These are phyloP conservation scores for Boletus barrowsii DNA, from an alignment of 768 basidiomycete genomes.

Conservation along the genomic window DNA sequence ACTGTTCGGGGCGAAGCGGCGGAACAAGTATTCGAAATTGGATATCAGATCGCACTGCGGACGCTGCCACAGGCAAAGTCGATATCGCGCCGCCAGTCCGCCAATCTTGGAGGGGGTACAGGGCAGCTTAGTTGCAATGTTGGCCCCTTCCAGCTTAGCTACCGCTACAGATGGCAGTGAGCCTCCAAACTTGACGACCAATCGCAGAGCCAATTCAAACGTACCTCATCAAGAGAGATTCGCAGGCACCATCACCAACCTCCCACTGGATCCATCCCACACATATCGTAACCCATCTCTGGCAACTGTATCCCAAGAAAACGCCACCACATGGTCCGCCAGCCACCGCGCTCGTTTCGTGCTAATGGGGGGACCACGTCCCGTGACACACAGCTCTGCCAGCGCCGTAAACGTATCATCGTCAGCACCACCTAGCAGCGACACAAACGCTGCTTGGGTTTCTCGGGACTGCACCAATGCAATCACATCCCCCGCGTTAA, in stretches of 20 bases:
- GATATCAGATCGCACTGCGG: too few species aligned
- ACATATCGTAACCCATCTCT: conserved; percentile 7
- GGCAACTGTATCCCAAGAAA: conserved; percentile 9
- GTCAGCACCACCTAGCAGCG: conserved; percentile 3
- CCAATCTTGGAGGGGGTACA: too few species aligned
- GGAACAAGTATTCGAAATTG: too few species aligned
- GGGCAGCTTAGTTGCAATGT: too few species aligned
- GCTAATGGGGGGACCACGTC: conserved; percentile 5
- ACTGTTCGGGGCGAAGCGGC: too few species aligned
- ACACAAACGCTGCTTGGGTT: background rate
- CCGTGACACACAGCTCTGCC: conserved; percentile 1
- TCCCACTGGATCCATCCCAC: conserved; percentile 1
- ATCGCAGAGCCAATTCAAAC: too few species aligned
- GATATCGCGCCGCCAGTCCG: too few species aligned
- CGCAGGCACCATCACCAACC: background rate
- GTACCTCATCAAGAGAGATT: background rate
- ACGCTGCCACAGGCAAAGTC: too few species aligned
- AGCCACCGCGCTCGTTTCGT: conserved; percentile 2
- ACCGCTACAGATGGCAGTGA: too few species aligned
- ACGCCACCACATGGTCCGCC: conserved; percentile 2
- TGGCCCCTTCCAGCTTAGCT: too few species aligned
- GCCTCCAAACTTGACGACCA: too few species aligned
- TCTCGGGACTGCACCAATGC: conserved; percentile 4
- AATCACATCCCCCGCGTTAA: conserved; percentile 1
- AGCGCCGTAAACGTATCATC: conserved; percentile 1